Conservation (phyloP, 1,284 basidiomycete genomes). For the Ganoderma multipileum region DNA sequence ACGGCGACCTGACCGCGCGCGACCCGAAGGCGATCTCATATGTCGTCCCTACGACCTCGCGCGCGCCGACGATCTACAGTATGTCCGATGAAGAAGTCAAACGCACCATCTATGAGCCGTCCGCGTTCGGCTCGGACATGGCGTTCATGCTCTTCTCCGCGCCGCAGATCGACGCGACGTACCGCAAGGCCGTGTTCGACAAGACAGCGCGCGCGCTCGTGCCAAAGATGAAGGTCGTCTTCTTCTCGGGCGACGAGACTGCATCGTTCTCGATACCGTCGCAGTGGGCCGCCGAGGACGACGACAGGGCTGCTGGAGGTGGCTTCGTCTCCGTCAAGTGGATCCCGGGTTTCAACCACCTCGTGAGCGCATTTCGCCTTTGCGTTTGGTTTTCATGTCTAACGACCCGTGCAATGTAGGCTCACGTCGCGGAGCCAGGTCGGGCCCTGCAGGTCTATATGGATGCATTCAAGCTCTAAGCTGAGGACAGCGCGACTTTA, state of each 20-base stretch:
- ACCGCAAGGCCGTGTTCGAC: constrained; percentile 4
- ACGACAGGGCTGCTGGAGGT: constrained; percentile 3
- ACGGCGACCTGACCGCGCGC: constrained; percentile 40
- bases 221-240: not conserved
- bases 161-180: not conserved
- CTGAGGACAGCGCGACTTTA: not conserved
- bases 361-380: not conserved
- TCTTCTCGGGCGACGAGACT: constrained; percentile 1
- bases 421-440: constrained; percentile 8
- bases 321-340: constrained; percentile 2
- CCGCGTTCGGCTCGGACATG: constrained; percentile 24
- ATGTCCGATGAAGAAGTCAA: constrained; percentile 27
- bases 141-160: constrained; percentile 18
- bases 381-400: not conserved
- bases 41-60: constrained; percentile 28
- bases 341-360: constrained; percentile 5
- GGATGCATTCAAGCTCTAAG: constrained; percentile 1
- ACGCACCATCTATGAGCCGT: constrained; percentile 5
- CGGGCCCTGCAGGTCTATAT: not conserved
- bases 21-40: constrained; percentile 32
- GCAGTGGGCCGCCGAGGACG: not conserved
- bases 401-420: not conserved
- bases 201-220: not conserved
- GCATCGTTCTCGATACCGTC: constrained; percentile 6
- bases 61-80: constrained; percentile 32